Evolutionary conservation across 805 yeast species (phyloP), one percentile per base, ranked within the genome.

Genomic region (Crinitomyces ghanaensis): DNA sequence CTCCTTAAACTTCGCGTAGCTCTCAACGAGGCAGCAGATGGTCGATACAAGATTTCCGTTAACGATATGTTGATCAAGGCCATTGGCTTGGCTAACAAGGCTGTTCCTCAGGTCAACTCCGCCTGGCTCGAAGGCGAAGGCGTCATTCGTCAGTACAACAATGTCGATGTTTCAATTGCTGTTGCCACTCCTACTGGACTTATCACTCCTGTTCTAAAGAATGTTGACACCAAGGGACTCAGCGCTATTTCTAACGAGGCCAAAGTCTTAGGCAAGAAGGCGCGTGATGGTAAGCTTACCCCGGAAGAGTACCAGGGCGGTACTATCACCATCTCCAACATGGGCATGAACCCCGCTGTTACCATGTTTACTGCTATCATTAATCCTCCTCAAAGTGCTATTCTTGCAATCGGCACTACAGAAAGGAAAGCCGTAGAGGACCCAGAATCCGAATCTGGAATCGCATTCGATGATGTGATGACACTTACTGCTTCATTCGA

Each of bases 241-340:
- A 72, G 76, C 36, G 52, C 74, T 22, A 91, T 91, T 54, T 88
- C 97, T 27, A 57, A 59, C 40, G 83, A 78, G 57, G 72, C 83
- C 52, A 91, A 91, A 70, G 95, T 80, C 49, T 71, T 91, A 48
- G 97, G 95, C 48, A 81, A 81, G 70, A 83, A 91, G 63, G 99
- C 99, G 41, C 85, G 88, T 63, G 84, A 70, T 40, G 85, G 84
- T 64, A 91, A 88, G 69, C 76, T 91, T 59, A 56, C 64, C 45
- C 99, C 99, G 43, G 93, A 84, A 61, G 98, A 91, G 67, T 91
- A 81, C 77, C 95, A 84, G 72, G 99, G 99, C 52, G 99, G 99
- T 56, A 86, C 98, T 49, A 83, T 91, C 61, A 85, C 96, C 59
- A 88, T 91, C 55, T 91, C 97, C 46, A 91, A 91, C 78, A 69